phyloP scores from a whole-genome alignment of 2,329 filamentous ascomycete genomes.

The Thielaviopsis punctulata region DNA sequence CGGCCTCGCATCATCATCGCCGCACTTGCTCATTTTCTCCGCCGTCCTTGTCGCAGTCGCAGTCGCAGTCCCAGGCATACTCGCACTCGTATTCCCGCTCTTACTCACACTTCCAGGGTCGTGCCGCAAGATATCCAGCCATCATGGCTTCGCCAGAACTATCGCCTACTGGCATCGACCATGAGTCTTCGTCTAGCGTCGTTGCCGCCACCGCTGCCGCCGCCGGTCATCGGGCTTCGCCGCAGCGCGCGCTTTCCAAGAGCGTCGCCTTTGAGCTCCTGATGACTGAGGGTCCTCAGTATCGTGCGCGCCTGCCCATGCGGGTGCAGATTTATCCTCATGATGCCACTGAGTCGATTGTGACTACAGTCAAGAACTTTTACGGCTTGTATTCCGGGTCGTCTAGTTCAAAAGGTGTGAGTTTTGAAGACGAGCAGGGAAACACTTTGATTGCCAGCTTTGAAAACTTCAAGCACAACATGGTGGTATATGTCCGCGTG shows the following conservation, averaged over 20 bases:
- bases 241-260: slow-evolving; percentile 29
- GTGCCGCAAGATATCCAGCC: neutral
- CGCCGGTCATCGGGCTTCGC: slow-evolving; percentile 1
- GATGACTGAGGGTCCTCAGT: slow-evolving; percentile 48
- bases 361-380: slow-evolving; percentile 97
- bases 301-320: slow-evolving; percentile 63
- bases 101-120: neutral
- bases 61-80: neutral
- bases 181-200: slow-evolving; percentile 1
- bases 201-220: no score
- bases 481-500: slow-evolving; percentile 83
- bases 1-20: slow-evolving; percentile 2
- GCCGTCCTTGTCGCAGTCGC: neutral
- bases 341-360: slow-evolving; percentile 93
- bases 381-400: slow-evolving; percentile 79
- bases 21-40: neutral
- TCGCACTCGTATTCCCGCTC: neutral
- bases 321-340: slow-evolving; percentile 83
- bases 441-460: slow-evolving; percentile 89
- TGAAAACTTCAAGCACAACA: slow-evolving; percentile 85
- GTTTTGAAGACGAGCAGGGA: slow-evolving; percentile 81
- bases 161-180: slow-evolving; percentile 4
- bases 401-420: slow-evolving; percentile 59
- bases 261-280: slow-evolving; percentile 66
- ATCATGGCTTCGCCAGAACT: slow-evolving; percentile 10